Conservation (phyloP, 345 rosid genomes). For the rapeseed (Brassica napus) region Da-Ae NC_063452.1:62963001-62963500, state of each 20-base stretch:
- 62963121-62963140: too few relatives aligned
- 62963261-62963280: slow-evolving; percentile 51
- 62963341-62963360: slow-evolving; percentile 81
- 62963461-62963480: background rate
- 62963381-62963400: slow-evolving; percentile 80
- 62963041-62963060: too few relatives aligned
- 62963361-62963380: slow-evolving; percentile 98
- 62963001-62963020: too few relatives aligned
- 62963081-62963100: too few relatives aligned
- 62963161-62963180: background rate
- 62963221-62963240: background rate
- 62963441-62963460: background rate
- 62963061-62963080: too few relatives aligned
- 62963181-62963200: slow-evolving; percentile 18
- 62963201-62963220: background rate
- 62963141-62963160: too few relatives aligned
- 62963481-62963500: slow-evolving; percentile 75
- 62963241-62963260: background rate
- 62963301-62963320: slow-evolving; percentile 60
- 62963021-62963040: too few relatives aligned
- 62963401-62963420: background rate
- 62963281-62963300: slow-evolving; percentile 62
- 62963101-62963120: too few relatives aligned
- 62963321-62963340: slow-evolving; percentile 84
- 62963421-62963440: background rate